Evolutionary conservation across 208 protist genomes (phyloP).

Genomic region (Wallacemonas sp.): DNA sequence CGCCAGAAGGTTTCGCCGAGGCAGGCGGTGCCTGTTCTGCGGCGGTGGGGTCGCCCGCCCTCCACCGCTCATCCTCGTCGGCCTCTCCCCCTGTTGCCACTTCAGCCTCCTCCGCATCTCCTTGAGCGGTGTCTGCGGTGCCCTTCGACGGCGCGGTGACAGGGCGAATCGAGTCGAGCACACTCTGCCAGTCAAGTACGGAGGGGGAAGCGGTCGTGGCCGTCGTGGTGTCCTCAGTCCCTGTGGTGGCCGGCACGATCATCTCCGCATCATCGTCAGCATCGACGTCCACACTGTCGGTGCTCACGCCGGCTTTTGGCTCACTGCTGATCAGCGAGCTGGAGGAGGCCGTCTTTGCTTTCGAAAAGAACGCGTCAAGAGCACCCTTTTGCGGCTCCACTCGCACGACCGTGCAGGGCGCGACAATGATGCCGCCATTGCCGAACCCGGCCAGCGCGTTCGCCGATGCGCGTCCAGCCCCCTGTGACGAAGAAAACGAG

Average conservation of each 20-base stretch:
- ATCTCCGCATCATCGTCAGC: background rate
- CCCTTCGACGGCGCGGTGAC: no score
- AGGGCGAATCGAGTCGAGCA: constrained; percentile 14
- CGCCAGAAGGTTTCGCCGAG: background rate
- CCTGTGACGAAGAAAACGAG: no score
- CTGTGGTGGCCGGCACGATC: background rate
- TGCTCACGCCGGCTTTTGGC: no score
- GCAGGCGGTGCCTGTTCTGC: background rate
- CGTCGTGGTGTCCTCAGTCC: background rate
- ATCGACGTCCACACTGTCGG: background rate
- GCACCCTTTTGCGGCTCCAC: constrained; percentile 78
- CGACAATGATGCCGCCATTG: constrained; percentile 27
- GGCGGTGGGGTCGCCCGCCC: constrained; percentile 9
- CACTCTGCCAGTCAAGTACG: background rate
- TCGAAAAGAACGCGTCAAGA: constrained; percentile 61
- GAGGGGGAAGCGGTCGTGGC: background rate
- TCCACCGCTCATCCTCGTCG: no score
- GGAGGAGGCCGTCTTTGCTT: background rate
- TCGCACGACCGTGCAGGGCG: constrained; percentile 75
- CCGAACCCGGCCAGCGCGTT: no score
- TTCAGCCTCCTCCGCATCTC: no score
- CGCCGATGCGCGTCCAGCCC: no score
- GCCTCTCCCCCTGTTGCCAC: no score
- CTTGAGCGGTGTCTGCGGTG: no score
- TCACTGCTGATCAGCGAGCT: background rate